Base-by-base conservation (phyloP, 2,329 filamentous ascomycete species). In the Colletotrichum tanaceti region DNA sequence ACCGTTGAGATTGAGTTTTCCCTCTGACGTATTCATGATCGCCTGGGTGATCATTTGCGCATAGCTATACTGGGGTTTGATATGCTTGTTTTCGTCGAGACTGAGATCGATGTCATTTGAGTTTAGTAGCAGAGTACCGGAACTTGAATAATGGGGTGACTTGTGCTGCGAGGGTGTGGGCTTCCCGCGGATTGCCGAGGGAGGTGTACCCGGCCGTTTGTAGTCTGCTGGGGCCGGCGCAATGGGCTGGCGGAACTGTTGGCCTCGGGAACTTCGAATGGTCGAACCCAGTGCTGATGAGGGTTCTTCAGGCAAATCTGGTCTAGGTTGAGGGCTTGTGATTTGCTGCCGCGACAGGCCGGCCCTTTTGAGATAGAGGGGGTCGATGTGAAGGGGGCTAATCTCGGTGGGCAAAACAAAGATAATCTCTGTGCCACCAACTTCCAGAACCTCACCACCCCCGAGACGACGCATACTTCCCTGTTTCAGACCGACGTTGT, bases 1-100 rank as follows among this genome's bases (percentile, higher is more conserved):
- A 73, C 93, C 94, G 74, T 91, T 92, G 55, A 99, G 81, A 3
- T 96, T 98, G 62, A 98, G 86, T 79, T 97, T 97, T 77, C 97
- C 91, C 68, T 97, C 94, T 1, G 89, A 85, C 2, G 91, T 94
- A 43, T 92, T 92, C 72, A 98, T 86, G 71, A 99, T 98, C 1
- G 96, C 96, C 80, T 98, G 96, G 0, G 94, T 96, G 72, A 99
- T 99, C 84, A 99, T 89, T 77, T 97, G 93, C 3, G 96, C 94
- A 79, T 99, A 99, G 78, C 95, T 98, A 79, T 93, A 97, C 53
- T 94, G 93, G 1, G 96, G 97, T 79, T 99, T 99, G 75, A 98
- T 89, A 72, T 98, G 93, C 77, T 92, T 92, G 72, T 94, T 93
- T 38, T 90, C 88, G 72, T 98, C 94, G 41, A 90, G 85, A 75